Percentiles rank a stretch among this genome's conserved stretches.
Conservation (phyloP, 768 basidiomycete species). For the Termitomyces titanicus region DNA sequence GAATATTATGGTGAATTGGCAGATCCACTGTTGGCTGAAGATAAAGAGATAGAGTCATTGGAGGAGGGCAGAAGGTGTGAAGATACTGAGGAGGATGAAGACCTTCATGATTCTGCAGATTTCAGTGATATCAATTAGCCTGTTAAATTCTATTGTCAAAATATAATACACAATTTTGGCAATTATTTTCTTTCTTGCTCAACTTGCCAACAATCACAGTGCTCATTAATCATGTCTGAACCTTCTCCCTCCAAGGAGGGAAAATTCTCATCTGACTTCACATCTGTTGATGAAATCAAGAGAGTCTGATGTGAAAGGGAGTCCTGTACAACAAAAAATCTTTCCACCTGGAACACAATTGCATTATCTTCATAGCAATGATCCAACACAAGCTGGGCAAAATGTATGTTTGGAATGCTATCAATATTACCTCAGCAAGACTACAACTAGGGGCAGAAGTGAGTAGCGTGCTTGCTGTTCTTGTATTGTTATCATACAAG, state of each 20-base stretch:
- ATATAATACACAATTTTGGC: background rate
- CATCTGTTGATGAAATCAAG: background rate
- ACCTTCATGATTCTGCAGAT: background rate
- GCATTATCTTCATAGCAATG: background rate
- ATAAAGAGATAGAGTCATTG: background rate
- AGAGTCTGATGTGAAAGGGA: background rate
- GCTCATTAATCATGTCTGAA: too few species aligned
- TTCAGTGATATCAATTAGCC: background rate
- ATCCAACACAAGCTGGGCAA: background rate
- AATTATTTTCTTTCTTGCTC: background rate
- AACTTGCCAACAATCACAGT: too few species aligned
- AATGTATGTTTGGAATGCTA: background rate
- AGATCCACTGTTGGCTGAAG: background rate
- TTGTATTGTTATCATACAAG: too few species aligned
- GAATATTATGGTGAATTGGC: background rate
- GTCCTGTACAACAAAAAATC: background rate
- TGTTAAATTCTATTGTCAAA: background rate
- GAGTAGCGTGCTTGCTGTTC: too few species aligned
- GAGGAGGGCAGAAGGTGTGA: background rate
- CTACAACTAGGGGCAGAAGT: background rate
- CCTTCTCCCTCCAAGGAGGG: too few species aligned
- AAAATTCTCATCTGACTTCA: slow-evolving; percentile 3
- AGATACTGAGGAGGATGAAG: background rate
- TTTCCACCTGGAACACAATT: background rate
- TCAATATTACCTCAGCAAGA: background rate